Evolutionary conservation across 805 yeast genomes (phyloP), one percentile per base, ranked within the genome.

Genomic region (Saccharomycopsis malanga): DNA sequence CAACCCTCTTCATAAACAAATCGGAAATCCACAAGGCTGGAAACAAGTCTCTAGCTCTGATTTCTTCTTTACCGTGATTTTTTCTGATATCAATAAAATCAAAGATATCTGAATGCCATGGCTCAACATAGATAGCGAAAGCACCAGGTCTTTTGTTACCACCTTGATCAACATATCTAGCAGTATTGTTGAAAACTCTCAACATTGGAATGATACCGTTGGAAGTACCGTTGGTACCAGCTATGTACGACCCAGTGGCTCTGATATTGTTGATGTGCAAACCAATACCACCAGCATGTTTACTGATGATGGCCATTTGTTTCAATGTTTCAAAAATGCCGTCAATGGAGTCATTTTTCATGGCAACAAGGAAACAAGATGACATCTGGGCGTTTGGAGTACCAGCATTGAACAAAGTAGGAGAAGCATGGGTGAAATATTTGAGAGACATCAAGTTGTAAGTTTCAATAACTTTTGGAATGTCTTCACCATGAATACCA

Each of bases 141-240:
- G 98, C 98, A 53, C 98, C 98, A 0, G 98, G 98, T 59, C 98
- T 74, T 66, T 89, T 89, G 68, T 91, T 91, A 47, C 98, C 98
- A 53, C 98, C 98, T 72, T 91, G 98, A 59, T 91, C 98, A 36
- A 91, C 98, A 60, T 89, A 91, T 57, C 96, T 77, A 17, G 98
- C 98, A 22, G 98, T 88, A 67, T 87, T 84, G 70, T 91, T 91
- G 70, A 81, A 91, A 7, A 91, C 98, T 57, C 95, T 79, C 23
- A 91, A 70, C 97, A 91, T 88, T n/a, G 98, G 98, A 36, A 89
- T 82, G 42, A 91, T 68, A 34, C 98, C 98, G 57, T 81, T 87
- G 2, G 97, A 87, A 9, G 85, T 79, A 45, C 98, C 98, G 61
- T 87, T 87, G 5, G 97, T 81, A 48, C 96, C 94, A 22, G 95